phyloP scores from a whole-genome alignment of 2,329 filamentous ascomycete species.

The Verticillium isaacii region DNA sequence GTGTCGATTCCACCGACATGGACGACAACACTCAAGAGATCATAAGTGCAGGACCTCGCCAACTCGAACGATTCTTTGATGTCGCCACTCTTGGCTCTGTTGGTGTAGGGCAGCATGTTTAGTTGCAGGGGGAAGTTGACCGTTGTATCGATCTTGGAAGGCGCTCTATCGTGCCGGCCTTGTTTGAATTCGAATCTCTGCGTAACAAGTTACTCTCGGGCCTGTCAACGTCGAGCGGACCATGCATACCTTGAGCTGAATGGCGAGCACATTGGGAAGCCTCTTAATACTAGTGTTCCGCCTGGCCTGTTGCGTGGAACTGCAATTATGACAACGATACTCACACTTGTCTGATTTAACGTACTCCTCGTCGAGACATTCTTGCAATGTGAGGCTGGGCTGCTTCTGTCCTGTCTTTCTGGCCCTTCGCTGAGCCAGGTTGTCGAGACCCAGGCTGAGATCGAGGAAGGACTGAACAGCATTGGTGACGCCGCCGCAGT shows the following conservation, averaged over 20 bases:
- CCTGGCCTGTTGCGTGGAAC: constrained; percentile 70
- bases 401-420: constrained; percentile 48
- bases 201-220: constrained; percentile 2
- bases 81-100: constrained; percentile 51
- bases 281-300: constrained; percentile 82
- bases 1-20: constrained; percentile 92
- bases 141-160: constrained; percentile 82
- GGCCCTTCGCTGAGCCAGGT: constrained; percentile 59
- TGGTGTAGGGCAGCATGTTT: constrained; percentile 88
- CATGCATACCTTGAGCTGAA: constrained; percentile 75
- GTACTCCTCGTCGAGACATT: constrained; percentile 81
- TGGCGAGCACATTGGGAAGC: constrained; percentile 81
- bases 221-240: background rate
- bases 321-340: constrained; percentile 81
- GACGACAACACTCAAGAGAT: constrained; percentile 84
- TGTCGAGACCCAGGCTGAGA: constrained; percentile 81
- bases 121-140: constrained; percentile 82
- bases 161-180: constrained; percentile 58
- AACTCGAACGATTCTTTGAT: constrained; percentile 48
- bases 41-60: constrained; percentile 69
- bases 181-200: constrained; percentile 71
- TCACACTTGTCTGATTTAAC: constrained; percentile 83
- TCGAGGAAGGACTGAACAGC: constrained; percentile 88
- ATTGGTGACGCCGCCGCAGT: constrained; percentile 76
- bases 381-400: constrained; percentile 53